A percentile compares a stretch with the other conserved stretches of the same genome.
phyloP scores from a whole-genome alignment of 345 rosid species.

The Conringia planisiliqua region DNA sequence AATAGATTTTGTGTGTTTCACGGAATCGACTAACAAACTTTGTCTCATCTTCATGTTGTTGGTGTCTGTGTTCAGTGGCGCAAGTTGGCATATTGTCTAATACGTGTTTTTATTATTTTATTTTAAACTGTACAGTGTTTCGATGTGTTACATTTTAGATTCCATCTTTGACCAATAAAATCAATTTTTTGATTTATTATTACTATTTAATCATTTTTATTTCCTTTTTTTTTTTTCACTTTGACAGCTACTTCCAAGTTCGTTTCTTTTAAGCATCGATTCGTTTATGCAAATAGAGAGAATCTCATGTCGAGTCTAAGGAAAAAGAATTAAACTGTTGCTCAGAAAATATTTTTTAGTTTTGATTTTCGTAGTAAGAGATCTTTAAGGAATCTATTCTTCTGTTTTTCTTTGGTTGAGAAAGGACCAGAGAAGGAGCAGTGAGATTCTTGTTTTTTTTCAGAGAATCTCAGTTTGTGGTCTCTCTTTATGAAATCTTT shows the following conservation, averaged over 20 bases:
- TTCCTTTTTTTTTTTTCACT: not conserved
- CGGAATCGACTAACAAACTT: conserved; percentile 10
- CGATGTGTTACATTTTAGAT: conserved; percentile 16
- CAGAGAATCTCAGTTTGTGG: conserved; percentile 33
- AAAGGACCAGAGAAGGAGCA: conserved; percentile 9
- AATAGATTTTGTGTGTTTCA: conserved; percentile 5
- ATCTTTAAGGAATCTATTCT: conserved; percentile 22
- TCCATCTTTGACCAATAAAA: conserved; percentile 21
- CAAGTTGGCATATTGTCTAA: conserved; percentile 26
- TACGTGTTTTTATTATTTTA: not conserved
- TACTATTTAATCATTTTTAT: not conserved
- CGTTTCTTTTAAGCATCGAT: conserved; percentile 13
- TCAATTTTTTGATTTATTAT: not conserved
- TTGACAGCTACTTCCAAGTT: conserved; percentile 20
- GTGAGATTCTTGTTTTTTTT: conserved; percentile 9
- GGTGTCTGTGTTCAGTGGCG: conserved; percentile 16
- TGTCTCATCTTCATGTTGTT: conserved; percentile 10
- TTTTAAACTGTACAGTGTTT: not conserved
- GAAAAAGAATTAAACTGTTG: not conserved
- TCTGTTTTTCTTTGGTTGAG: conserved; percentile 31
- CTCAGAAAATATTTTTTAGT: conserved; percentile 1
- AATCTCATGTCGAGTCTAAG: conserved; percentile 20
- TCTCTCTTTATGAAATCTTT: conserved; percentile 26
- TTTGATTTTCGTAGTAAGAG: conserved; percentile 20
- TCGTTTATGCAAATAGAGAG: conserved; percentile 23